Base-by-base conservation (phyloP, 2,329 filamentous ascomycete genomes). In the Arthrobotrys entomopaga region DNA sequence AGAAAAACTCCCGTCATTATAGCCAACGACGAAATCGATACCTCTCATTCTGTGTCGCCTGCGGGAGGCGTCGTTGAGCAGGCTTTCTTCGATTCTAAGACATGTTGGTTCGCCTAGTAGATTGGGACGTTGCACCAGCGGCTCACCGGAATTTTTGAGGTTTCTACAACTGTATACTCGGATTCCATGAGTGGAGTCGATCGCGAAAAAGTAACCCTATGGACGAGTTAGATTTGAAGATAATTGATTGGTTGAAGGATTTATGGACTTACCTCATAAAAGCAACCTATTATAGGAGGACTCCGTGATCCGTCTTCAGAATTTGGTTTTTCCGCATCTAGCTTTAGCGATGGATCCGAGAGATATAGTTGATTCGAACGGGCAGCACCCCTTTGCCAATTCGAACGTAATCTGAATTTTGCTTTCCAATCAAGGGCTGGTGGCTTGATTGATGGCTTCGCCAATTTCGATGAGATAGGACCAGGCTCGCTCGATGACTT, bases 331-430 rank as follows among this genome's bases (percentile, higher is more conserved):
- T 54, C 29, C 19, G 11, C 7, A 20, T 65, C 52, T 10, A 43
- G 11, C 10, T 29, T 43, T 6, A 56, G 22, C 2, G 29, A 3
- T 13, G 49, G 26, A 3, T 29, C 42, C 26, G 66, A 61, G 15
- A 73, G 61, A 13, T 15, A n/a, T 6, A 73, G 1, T 43, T 57
- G 11, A 19, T 43, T 52, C 29, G 61, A 43, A 1, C 38, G 56
- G 22, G 69, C 61, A 8, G 52, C 22, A 16, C 70, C 95, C 75
- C 86, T 87, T 0, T 91, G 87, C 95, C 95, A 98, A 82, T 98
- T 98, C 80, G 97, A 91, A 52, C 91, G 87, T 57, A 97, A 84
- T 79, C 90, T 92, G 82, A 96, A 98, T 79, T 95, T 91, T 75
- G 87, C 86, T 83, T 96, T 96, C 93, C 93, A 97, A 79, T 95